Evolutionary conservation across 1,284 basidiomycete genomes (phyloP), one percentile per base, ranked within the genome.

Genomic region (Malassezia brasiliensis): DNA sequence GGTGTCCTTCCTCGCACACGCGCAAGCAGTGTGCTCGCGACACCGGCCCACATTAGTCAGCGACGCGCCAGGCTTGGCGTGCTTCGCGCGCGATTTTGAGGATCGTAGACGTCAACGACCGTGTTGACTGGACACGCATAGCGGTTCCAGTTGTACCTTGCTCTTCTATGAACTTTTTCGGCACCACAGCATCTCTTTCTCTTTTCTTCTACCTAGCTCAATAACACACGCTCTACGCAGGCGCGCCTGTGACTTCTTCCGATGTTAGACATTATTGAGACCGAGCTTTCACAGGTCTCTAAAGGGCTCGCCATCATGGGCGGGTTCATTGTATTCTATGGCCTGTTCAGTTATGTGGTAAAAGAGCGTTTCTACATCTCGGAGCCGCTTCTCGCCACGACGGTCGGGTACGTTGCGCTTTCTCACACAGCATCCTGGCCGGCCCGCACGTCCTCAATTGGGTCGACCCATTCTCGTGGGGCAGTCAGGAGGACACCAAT

Each of bases 281-380:
- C 65, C 5, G 69, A 74, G 53, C 37, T 74, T 10, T 61, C 61
- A 9, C 55, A 74, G 45, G 60, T 68, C 31, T 69, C 66, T 36
- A 72, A 67, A 41, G 59, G 64, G 17, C 62, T 69, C 47, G 60
- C 67, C 11, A 64, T 74, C 25, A 59, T 72, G 15, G 71, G 71
- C 11, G 65, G 65, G 20, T 74, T 74, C 48, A 67, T 74, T 37
- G 64, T 74, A 45, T 53, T 71, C 48, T 72, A 72, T 38, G 72
- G 73, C n/a, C 60, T 73, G 0, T 47, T 74, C n/a, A 67, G 64
- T 19, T 68, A 67, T 52, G 59, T 72, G 1, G 67, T 63, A 28
- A 71, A 71, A 48, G 70, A 74, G 35, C 59, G 66, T 0, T 60
- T 74, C 4, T 75, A 74, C 47, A 47, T 75, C 12, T 67, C 64